Evolutionary conservation across 2,329 filamentous ascomycete species (phyloP), one percentile per base, ranked within the genome.

Genomic region (Claviceps monticola): DNA sequence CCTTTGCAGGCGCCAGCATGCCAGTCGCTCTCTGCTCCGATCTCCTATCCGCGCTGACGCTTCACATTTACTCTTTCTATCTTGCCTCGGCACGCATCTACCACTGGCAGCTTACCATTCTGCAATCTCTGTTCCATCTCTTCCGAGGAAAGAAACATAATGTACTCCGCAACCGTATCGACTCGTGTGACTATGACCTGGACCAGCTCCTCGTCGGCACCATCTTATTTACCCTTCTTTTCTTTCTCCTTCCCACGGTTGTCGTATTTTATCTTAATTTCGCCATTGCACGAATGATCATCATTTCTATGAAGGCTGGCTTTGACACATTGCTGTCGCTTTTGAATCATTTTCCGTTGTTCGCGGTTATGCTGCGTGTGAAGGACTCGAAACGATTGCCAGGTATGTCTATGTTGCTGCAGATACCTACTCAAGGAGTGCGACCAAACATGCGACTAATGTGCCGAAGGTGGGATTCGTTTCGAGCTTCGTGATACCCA

Each of bases 61-160:
- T 98, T 38, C 93, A 98, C 68, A 96, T 98, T 52, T 95, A 97
- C 72, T 95, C 86, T 1, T 98, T 98, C 67, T 98, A 98, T 67
- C 84, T 97, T 53, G 91, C 94, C 16, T 95, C 90, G 8, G 93
- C 93, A 2, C 84, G 93, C 49, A 97, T 98, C 61, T 98, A 91
- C 68, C 89, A 97, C 69, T 98, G 93, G 93, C 93, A 98, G 68
- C 82, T 98, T 55, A 95, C 86, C 3, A 97, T 98, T 56, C 84
- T 98, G 57, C 84, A 91, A 57, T 97, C 91, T 11, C 81, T 98
- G n/a, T 98, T 98, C 68, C 94, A 98, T 65, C 82, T 98, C 9
- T 98, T 98, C 65, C 87, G 91, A 36, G 94, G 93, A 53, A 97
- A 96, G 72, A 98, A 98, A 68, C 86, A 95, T 64, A 98, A 98